phyloP scores from a whole-genome alignment of 345 rosid genomes.

The Salix udensis region DNA sequence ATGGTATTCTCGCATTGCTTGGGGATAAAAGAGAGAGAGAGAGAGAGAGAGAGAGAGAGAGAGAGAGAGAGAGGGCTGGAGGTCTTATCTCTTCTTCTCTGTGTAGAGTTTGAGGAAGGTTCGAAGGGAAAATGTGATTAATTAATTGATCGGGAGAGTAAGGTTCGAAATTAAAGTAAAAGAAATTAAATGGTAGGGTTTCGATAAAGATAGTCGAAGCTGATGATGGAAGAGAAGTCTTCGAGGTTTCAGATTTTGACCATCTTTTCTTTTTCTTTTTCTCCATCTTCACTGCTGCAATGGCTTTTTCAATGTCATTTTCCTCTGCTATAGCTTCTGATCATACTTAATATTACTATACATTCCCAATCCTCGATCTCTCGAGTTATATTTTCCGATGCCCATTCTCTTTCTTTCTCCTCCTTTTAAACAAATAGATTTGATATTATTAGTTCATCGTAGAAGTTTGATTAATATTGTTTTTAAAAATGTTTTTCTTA shows the following conservation, averaged over 20 bases:
- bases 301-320: slow-evolving; percentile 47
- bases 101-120: neutral
- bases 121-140: neutral
- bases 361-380: neutral
- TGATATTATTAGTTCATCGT: neutral
- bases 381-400: neutral
- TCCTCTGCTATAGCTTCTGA: slow-evolving; percentile 16
- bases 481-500: too few species aligned
- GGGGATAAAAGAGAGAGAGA: neutral
- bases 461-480: too few species aligned
- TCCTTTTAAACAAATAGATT: neutral
- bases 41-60: too few species aligned
- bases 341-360: neutral
- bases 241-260: slow-evolving; percentile 61
- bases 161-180: slow-evolving; percentile 14
- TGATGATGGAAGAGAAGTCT: slow-evolving; percentile 52
- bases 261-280: slow-evolving; percentile 45
- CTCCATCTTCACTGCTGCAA: slow-evolving; percentile 27
- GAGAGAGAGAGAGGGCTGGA: neutral
- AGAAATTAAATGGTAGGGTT: slow-evolving; percentile 23
- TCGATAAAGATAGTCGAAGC: slow-evolving; percentile 43
- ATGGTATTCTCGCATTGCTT: neutral
- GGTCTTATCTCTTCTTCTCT: neutral
- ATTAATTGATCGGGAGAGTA: slow-evolving; percentile 1
- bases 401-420: neutral